Percentiles rank a stretch among this genome's conserved stretches.
Conservation (phyloP, 768 basidiomycete species). For the Calvatia gigantea region DNA sequence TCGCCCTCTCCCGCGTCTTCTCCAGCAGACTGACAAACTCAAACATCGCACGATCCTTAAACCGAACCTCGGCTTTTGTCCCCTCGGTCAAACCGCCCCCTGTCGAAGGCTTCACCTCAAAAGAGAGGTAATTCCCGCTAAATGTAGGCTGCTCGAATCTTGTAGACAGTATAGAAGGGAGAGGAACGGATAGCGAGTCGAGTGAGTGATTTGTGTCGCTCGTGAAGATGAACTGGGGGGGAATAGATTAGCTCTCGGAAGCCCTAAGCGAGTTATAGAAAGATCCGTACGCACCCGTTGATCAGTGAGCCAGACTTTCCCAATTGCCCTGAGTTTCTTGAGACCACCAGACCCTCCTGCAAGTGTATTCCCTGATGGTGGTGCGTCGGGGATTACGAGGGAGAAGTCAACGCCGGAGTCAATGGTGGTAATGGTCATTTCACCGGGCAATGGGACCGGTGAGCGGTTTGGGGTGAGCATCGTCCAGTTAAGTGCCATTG, state of each 20-base stretch:
- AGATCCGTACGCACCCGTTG: constrained; percentile 52
- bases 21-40: constrained; percentile 69
- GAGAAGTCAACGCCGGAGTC: constrained; percentile 56
- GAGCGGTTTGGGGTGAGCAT: constrained; percentile 57
- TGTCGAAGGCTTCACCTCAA: constrained; percentile 64
- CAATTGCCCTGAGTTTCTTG: constrained; percentile 56
- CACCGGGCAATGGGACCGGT: constrained; percentile 63
- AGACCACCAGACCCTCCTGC: constrained; percentile 52
- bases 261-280: background rate
- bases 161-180: constrained; percentile 62
- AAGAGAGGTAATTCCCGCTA: constrained; percentile 59
- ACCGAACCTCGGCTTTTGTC: constrained; percentile 63
- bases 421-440: constrained; percentile 53
- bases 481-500: constrained; percentile 79
- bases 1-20: constrained; percentile 72
- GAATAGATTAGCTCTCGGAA: background rate
- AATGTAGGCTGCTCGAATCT: constrained; percentile 77
- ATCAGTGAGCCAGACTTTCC: constrained; percentile 65
- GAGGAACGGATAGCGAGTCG: constrained; percentile 54
- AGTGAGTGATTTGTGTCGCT: constrained; percentile 32
- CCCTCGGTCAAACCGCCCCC: constrained; percentile 66
- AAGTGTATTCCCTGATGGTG: constrained; percentile 35
- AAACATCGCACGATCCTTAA: constrained; percentile 67
- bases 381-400: constrained; percentile 53
- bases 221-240: constrained; percentile 59